Evolutionary conservation across 2,329 filamentous ascomycete genomes (phyloP).

Genomic region (Elsinoe batatas): DNA sequence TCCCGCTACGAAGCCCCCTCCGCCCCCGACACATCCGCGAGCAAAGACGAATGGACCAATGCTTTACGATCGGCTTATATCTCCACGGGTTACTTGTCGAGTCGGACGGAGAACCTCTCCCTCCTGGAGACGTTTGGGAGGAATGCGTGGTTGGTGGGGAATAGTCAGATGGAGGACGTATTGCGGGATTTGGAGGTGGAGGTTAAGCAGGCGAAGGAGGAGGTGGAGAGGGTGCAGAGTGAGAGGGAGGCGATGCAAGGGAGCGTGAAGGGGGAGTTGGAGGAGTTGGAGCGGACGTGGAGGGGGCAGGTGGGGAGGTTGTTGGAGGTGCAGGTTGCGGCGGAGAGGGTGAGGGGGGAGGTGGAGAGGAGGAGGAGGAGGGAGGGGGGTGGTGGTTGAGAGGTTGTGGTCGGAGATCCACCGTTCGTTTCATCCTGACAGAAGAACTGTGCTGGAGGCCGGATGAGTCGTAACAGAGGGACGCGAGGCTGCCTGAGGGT

Average conservation of each 20-base stretch:
- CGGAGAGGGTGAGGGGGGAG: slow-evolving; percentile 58
- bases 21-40: slow-evolving; percentile 35
- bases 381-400: slow-evolving; percentile 20
- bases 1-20: slow-evolving; percentile 74
- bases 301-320: slow-evolving; percentile 65
- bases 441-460: too few species aligned
- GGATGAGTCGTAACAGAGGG: too few species aligned
- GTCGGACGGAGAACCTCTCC: slow-evolving; percentile 51
- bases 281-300: slow-evolving; percentile 68
- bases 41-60: slow-evolving; percentile 33
- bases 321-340: slow-evolving; percentile 78
- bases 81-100: slow-evolving; percentile 47
- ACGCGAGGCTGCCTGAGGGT: too few species aligned
- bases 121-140: slow-evolving; percentile 75
- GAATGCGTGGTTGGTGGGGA: slow-evolving; percentile 84
- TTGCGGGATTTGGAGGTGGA: slow-evolving; percentile 63
- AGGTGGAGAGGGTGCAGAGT: slow-evolving; percentile 64
- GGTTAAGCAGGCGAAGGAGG: slow-evolving; percentile 54
- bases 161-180: slow-evolving; percentile 67
- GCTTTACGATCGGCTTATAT: slow-evolving; percentile 48
- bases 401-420: too few species aligned
- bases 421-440: too few species aligned
- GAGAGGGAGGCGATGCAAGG: slow-evolving; percentile 61
- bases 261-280: slow-evolving; percentile 61
- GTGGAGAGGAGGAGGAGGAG: slow-evolving; percentile 56